A percentile compares a stretch with the other conserved stretches of the same genome.
These are phyloP conservation scores for Gymnopilus dilepis DNA, from an alignment of 768 basidiomycete species.

Conservation along the genomic window DNA sequence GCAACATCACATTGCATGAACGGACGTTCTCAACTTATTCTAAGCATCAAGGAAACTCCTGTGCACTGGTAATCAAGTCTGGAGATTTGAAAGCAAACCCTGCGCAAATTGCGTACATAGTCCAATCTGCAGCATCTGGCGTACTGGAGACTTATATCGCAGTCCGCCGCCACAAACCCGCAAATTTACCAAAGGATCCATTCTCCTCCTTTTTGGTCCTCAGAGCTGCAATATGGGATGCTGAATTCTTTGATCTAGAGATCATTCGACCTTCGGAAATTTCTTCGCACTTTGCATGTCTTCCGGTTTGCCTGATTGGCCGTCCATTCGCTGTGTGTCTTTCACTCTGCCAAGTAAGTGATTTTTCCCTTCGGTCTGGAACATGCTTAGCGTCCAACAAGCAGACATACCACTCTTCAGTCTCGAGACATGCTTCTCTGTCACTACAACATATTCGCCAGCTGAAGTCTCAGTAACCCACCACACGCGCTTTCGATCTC, in stretches of 20 bases:
- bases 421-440: neutral
- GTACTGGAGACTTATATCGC: neutral
- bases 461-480: neutral
- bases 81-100: neutral
- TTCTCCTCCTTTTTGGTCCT: neutral
- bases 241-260: neutral
- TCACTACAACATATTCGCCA: neutral
- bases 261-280: neutral
- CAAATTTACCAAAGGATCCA: neutral
- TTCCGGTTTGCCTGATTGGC: neutral
- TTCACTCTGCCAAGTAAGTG: neutral
- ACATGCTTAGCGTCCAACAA: neutral
- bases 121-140: neutral
- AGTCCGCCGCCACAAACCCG: neutral
- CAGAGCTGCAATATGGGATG: neutral
- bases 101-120: conserved; percentile 3
- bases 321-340: neutral
- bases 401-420: neutral
- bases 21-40: conserved; percentile 1
- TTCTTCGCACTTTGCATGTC: neutral
- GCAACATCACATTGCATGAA: neutral
- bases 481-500: no score
- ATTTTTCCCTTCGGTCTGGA: no score
- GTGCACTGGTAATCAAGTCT: neutral
- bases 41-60: conserved; percentile 8